Evolutionary conservation across 208 protist genomes (phyloP), one percentile per base, ranked within the genome.

Genomic region (Trypanosoma boissoni): DNA sequence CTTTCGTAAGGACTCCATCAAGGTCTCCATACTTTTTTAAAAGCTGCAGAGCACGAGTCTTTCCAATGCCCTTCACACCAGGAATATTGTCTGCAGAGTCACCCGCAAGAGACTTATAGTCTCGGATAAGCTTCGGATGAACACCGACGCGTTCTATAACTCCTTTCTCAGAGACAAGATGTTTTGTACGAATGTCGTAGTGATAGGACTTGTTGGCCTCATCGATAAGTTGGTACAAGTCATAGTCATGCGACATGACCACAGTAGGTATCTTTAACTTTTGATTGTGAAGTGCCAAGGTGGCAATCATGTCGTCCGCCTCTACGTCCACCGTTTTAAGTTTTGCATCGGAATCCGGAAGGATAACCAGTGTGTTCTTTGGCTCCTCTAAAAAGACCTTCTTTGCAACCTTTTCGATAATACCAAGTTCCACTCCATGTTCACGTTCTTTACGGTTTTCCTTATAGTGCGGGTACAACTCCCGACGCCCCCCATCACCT

Each of bases 241-340:
- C 89, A 50, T 88, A 85, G 63, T 95, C 89, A 68, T 95, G 89
- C 24, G 89, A 93, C 65, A 93, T 83, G 0, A 95, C 77, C 10
- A 93, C 79, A 14, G 83, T 91, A 0, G 89, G 89, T 21, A 84
- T 59, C 36, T 80, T 90, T n/a, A 77, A 52, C 48, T 83, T 68
- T 52, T 91, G 83, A 28, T 86, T 86, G 63, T 83, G 76, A 5
- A 90, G 51, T 3, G 86, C 78, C 26, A 95, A 41, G 2, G 78
- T 92, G 28, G 83, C 83, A 44, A 95, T 95, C 78, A 95, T 93
- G 61, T 95, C 89, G 65, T 95, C 89, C 16, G 86, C 89, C 68
- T 95, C 89, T n/a, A 81, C 86, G 43, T 91, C 83, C 16, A 95
- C 46, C 16, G 48, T 83, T 36, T 83, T 78, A 4, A 95, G 71